Conservation (phyloP, 257 asterid species). For the Rubia yunnanensis region DNA sequence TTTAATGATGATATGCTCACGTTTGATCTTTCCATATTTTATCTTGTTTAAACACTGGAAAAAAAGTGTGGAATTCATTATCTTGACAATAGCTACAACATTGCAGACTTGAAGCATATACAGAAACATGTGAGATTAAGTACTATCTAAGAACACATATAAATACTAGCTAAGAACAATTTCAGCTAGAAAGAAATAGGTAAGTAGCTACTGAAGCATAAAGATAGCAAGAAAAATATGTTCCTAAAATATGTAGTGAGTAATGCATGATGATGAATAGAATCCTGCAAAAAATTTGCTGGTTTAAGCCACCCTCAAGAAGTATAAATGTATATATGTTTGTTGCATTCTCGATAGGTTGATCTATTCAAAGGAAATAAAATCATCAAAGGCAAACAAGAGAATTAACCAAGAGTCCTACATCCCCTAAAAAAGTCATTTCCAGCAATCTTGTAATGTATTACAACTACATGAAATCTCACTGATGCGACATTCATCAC, state of each 20-base stretch:
- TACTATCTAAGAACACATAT: conserved; percentile 8
- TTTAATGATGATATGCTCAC: conserved; percentile 46
- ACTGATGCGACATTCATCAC: conserved; percentile 75
- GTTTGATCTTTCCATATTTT: conserved; percentile 99
- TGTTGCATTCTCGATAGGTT: conserved; percentile 63
- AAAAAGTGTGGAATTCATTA: conserved; percentile 91
- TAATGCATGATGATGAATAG: not conserved
- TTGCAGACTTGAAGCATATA: conserved; percentile 69
- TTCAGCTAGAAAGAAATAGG: not conserved
- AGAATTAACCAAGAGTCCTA: not conserved
- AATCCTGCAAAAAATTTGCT: conserved; percentile 90
- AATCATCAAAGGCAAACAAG: not conserved
- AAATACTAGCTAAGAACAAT: not conserved
- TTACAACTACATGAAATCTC: conserved; percentile 46
- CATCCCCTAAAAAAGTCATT: not conserved
- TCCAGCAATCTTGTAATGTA: not conserved
- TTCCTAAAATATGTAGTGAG: not conserved
- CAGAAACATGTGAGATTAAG: conserved; percentile 7
- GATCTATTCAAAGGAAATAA: conserved; percentile 46
- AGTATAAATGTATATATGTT: conserved; percentile 90
- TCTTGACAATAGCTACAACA: conserved; percentile 98
- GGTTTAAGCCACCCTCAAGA: conserved; percentile 99
- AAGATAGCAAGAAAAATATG: not conserved
- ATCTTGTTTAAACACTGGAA: conserved; percentile 97
- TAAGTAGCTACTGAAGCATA: not conserved